A percentile compares a stretch with the other conserved stretches of the same genome.
phyloP scores from a whole-genome alignment of 2,329 filamentous ascomycete species.

The Aspergillus calidoustus region DNA sequence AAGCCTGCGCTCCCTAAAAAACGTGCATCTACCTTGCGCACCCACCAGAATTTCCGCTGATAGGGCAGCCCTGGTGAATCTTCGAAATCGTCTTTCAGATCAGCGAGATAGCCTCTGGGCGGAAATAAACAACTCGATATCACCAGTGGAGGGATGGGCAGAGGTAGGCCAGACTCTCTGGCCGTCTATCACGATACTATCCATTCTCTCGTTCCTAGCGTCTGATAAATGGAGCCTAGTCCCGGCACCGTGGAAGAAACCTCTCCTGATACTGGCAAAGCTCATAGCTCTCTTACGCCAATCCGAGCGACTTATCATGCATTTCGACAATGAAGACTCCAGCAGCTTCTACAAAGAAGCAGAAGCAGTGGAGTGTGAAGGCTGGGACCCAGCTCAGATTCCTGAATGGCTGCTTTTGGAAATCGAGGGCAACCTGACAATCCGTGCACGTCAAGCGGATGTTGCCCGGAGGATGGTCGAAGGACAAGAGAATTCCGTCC shows the following conservation, averaged over 20 bases:
- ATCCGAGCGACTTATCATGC: slow-evolving; percentile 14
- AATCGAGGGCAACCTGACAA: slow-evolving; percentile 14
- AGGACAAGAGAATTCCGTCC: not conserved
- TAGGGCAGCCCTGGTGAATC: not conserved
- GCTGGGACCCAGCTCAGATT: slow-evolving; percentile 1
- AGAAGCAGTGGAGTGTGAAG: not conserved
- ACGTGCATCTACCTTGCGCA: not conserved
- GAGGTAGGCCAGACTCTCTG: not conserved
- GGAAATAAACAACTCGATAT: not conserved
- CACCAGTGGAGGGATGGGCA: not conserved
- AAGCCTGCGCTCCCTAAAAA: not conserved
- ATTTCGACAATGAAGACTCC: slow-evolving; percentile 9
- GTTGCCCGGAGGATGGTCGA: slow-evolving; percentile 3
- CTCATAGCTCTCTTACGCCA: slow-evolving; percentile 8
- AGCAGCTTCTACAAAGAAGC: slow-evolving; percentile 20
- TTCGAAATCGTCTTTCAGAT: not conserved
- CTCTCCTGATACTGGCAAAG: slow-evolving; percentile 10
- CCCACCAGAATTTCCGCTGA: not conserved
- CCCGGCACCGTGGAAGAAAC: slow-evolving; percentile 12
- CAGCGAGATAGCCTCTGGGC: not conserved
- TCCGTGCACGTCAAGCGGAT: slow-evolving; percentile 5
- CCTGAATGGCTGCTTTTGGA: slow-evolving; percentile 21
- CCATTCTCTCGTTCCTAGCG: not conserved
- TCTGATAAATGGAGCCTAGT: slow-evolving; percentile 5
- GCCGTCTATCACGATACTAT: not conserved